Base-by-base conservation (phyloP, 495 filamentous ascomycete genomes). In the Hypoxylon subgilvum region DNA sequence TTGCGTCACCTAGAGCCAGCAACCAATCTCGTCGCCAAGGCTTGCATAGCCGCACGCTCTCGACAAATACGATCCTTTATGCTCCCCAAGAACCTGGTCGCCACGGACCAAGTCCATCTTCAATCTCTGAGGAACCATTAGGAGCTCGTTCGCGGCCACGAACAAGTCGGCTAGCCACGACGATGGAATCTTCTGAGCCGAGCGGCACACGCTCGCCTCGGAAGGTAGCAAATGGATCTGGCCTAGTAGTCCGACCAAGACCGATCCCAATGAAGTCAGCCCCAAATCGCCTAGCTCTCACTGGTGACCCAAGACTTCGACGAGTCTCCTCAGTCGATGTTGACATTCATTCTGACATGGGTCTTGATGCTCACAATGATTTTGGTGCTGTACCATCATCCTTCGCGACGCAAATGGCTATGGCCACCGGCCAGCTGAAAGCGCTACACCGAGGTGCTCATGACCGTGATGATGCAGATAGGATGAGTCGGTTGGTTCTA, bases 401-500 rank as follows among this genome's bases (percentile, higher is more conserved):
- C 52, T 89, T 92, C 68, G 84, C 84, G 22, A 93, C 88, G 8
- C 86, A 90, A 72, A 85, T 92, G 81, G 88, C 84, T 12, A 84
- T 87, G 74, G 85, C 86, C 2, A 83, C 84, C 0, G 83, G 83
- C 2, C 71, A 72, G 13, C 63, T 79, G 49, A 76, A 72, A 52
- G 59, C 47, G 6, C 54, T 68, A 49, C 57, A 70, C 4, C 61
- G 57, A 28, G 55, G 18, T 3, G 8, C 28, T 17, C 75, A 76
- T 42, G 72, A 71, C 22, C 76, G 78, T 17, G 83, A 82, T 7
- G 84, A 89, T 60, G 84, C 86, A 57, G 79, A 79, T 53, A 76
- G 81, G 69, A 87, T 96, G 72, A 86, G 85, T 57, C 83, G 88
- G 41, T 74, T 96, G n/a, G 87, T 96, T 71, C 76, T 96, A n/a